Base-by-base conservation (phyloP, 495 filamentous ascomycete species). In the Rostrohypoxylon terebratum region DNA sequence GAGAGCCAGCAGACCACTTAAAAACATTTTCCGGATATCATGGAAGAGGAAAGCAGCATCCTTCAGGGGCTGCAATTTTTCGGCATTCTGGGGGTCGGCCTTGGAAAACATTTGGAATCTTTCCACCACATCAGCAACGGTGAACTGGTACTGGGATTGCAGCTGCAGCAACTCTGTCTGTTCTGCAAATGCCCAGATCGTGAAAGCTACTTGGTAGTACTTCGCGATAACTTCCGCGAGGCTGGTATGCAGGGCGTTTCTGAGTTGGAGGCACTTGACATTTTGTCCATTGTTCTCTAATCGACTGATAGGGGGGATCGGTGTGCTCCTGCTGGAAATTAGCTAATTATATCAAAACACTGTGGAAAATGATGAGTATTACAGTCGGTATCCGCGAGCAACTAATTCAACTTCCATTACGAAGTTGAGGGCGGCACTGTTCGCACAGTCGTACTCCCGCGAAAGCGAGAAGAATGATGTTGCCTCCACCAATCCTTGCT, bases 321-420 rank as follows among this genome's bases (percentile, higher is more conserved):
- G 93, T 13, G 89, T 92, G 80, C 93, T 94, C 86, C 93, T 94
- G 73, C 34, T 51, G 16, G 53, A 25, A 54, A 77, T 90, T 81
- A 90, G 84, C 58, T 67, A 42, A 14, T 16, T 20, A 36, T 4
- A 59, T 28, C 42, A 25, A n/a, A 2, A 31, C 31, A 31, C 44
- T 25, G 62, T 38, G 3, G 23, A 25, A 36, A 50, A 31, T 8
- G 21, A 51, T 36, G 16, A 33, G n/a, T 78, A 89, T 83, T 81
- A 95, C 93, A 99, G 88, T 78, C 92, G 87, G 78, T 98, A 99
- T 55, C 96, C 96, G 72, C 95, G 88, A 42, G 95, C 95, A 11
- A 98, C 95, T 55, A 98, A 85, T 80, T 98, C 96, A 18, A 98
- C 95, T 79, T 99, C 96, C 81, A 98, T 95, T 66, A 99, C 92